A percentile compares a stretch with the other conserved stretches of the same genome.
Conservation (phyloP, 2,329 filamentous ascomycete species). For the Trichoderma pleuroti region DNA sequence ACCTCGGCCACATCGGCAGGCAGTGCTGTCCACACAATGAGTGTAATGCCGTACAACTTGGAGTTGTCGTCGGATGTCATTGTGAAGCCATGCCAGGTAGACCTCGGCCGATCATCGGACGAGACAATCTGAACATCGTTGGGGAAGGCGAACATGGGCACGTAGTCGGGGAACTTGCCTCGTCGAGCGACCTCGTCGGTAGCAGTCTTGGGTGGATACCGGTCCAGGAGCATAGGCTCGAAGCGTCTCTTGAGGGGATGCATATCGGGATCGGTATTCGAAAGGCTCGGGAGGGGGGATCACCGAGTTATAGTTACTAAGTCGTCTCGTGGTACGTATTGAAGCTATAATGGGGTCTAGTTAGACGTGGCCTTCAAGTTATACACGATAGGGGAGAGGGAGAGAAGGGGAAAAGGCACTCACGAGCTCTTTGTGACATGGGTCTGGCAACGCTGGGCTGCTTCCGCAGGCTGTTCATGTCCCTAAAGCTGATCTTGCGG, state of each 20-base stretch:
- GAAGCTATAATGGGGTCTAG: conserved; percentile 44
- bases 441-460: conserved; percentile 73
- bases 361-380: neutral
- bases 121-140: conserved; percentile 98
- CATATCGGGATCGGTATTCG: conserved; percentile 85
- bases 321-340: conserved; percentile 74
- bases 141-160: conserved; percentile 98
- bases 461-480: conserved; percentile 93
- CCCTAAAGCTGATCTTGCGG: conserved; percentile 85
- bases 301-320: conserved; percentile 98
- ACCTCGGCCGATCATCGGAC: conserved; percentile 85
- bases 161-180: conserved; percentile 90
- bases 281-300: conserved; percentile 91
- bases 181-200: conserved; percentile 75
- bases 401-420: conserved; percentile 21
- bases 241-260: conserved; percentile 92
- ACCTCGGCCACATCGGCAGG: conserved; percentile 78
- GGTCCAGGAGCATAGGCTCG: conserved; percentile 91
- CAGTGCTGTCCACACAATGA: conserved; percentile 90
- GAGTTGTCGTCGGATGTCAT: conserved; percentile 94
- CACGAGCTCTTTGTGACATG: conserved; percentile 44
- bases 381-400: neutral
- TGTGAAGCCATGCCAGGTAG: conserved; percentile 98
- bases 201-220: conserved; percentile 82
- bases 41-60: conserved; percentile 85